Percentiles rank a stretch among this genome's conserved stretches.
phyloP scores from a whole-genome alignment of 441 rosid species.

The Pelargonium myrrhifolium region DNA sequence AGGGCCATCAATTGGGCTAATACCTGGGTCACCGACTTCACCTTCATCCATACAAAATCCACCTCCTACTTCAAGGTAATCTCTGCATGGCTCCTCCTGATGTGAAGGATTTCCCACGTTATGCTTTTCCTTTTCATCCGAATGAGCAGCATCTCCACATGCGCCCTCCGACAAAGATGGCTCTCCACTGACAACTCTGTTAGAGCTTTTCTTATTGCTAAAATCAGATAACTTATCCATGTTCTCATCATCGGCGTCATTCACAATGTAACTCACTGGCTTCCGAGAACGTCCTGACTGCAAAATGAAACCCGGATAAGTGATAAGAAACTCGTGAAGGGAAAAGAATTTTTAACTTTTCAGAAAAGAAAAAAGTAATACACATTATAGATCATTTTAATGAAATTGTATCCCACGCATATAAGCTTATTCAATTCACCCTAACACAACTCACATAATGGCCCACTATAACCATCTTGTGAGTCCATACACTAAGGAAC shows the following conservation, averaged over 20 bases:
- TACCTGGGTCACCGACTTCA: constrained; percentile 25
- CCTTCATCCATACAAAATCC: constrained; percentile 49
- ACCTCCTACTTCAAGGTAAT: constrained; percentile 41
- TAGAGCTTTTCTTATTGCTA: constrained; percentile 19
- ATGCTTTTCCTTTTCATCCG: constrained; percentile 18
- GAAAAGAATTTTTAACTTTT: background rate
- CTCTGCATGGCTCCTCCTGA: constrained; percentile 19
- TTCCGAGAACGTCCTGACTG: constrained; percentile 73
- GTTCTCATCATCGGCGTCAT: constrained; percentile 40
- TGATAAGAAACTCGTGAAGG: background rate
- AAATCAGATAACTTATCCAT: constrained; percentile 18
- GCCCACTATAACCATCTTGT: background rate
- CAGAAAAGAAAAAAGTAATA: background rate
- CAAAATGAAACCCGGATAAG: constrained; percentile 16
- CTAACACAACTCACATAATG: background rate
- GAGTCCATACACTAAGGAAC: background rate
- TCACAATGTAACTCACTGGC: constrained; percentile 37
- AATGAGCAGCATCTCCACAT: constrained; percentile 17
- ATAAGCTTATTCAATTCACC: background rate
- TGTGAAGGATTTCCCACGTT: constrained; percentile 22
- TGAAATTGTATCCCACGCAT: background rate
- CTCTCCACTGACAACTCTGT: constrained; percentile 21
- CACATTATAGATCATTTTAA: background rate
- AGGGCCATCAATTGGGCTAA: constrained; percentile 19
- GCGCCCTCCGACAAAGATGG: constrained; percentile 13